Base-by-base conservation (phyloP, 2,329 filamentous ascomycete genomes). In the Arthrobotrys megalospora region DNA sequence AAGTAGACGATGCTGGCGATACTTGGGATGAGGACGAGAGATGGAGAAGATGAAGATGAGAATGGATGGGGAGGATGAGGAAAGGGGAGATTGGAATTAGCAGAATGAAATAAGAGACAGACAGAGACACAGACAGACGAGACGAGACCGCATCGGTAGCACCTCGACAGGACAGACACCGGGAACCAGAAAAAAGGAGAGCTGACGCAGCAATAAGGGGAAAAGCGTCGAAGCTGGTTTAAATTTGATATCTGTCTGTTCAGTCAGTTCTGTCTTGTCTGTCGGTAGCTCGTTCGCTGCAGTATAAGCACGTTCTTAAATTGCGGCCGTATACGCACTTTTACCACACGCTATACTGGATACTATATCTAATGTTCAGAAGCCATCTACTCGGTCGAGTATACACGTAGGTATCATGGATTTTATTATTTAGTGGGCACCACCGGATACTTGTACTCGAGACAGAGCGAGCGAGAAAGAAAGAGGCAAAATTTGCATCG, bases 141-240 rank as follows among this genome's bases (percentile, higher is more conserved):
- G 41, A 45, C 41, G 41, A 45, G 41, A 45, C 41, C 41, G 41
- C 41, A 45, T 45, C 41, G 41, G 41, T 45, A 45, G n/a, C 24
- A 28, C 24, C 24, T 28, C 24, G 24, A 28, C 24, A 28, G 24
- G 24, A 28, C 24, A 28, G 24, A n/a, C 5, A 28, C 24, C 24
- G 19, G 12, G 8, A n/a, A 53, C 16, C n/a, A 34, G n/a, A 45
- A 45, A n/a, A 48, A 34, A 53, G 21, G 16, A 12, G 38, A 72
- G 58, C 60, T 66, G 69, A 73, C 32, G 69, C 69, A 73, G 50
- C 69, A 60, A 48, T 66, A 73, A 73, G 69, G 69, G 69, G 69
- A 73, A 73, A 43, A 50, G 52, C 52, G 55, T 60, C 55, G 55
- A 43, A 52, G 24, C 11, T 16, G n/a, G 34, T 38, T 19, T 36